These are phyloP conservation scores for Hyphodiscus sp. DNA, from an alignment of 2,329 filamentous ascomycete species.

Conservation along the genomic window DNA sequence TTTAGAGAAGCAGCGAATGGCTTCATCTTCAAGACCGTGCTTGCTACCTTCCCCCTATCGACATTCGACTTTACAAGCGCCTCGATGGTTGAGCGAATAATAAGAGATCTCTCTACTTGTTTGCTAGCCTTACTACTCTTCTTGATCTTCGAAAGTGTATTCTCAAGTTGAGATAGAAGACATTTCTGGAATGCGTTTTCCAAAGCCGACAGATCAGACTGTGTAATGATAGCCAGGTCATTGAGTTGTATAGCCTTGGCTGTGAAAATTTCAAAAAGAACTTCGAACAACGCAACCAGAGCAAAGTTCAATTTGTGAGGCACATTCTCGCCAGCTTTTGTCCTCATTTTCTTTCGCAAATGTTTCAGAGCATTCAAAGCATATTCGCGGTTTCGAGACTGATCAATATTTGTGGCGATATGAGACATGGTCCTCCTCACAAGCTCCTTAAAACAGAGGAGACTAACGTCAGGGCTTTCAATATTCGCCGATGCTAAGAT, in stretches of 20 bases:
- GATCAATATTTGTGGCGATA: conserved; percentile 23
- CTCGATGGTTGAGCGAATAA: conserved; percentile 19
- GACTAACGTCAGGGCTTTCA: conserved; percentile 2
- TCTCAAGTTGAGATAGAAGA: conserved; percentile 19
- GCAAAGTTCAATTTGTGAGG: conserved; percentile 18
- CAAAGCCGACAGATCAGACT: conserved; percentile 12
- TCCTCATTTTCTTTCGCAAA: conserved; percentile 20
- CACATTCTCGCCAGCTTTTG: conserved; percentile 14
- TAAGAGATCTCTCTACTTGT: conserved; percentile 10
- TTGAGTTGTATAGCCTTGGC: conserved; percentile 14
- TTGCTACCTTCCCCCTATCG: conserved; percentile 9
- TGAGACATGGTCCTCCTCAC: conserved; percentile 20
- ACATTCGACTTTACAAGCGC: conserved; percentile 18
- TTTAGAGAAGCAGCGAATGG: conserved; percentile 6
- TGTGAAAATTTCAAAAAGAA: conserved; percentile 13
- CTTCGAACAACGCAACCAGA: conserved; percentile 18
- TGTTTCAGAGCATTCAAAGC: conserved; percentile 17
- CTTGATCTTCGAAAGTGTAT: conserved; percentile 11
- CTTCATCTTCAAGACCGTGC: conserved; percentile 10
- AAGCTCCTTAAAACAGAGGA: conserved; percentile 23
- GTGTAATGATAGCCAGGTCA: conserved; percentile 18
- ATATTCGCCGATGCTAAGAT: conserved; percentile 9
- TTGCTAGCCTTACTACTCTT: conserved; percentile 7
- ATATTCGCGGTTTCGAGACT: conserved; percentile 23
- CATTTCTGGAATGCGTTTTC: conserved; percentile 12